These are phyloP conservation scores for Laburnicola sp. DNA, from an alignment of 2,329 filamentous ascomycete genomes.

Conservation along the genomic window DNA sequence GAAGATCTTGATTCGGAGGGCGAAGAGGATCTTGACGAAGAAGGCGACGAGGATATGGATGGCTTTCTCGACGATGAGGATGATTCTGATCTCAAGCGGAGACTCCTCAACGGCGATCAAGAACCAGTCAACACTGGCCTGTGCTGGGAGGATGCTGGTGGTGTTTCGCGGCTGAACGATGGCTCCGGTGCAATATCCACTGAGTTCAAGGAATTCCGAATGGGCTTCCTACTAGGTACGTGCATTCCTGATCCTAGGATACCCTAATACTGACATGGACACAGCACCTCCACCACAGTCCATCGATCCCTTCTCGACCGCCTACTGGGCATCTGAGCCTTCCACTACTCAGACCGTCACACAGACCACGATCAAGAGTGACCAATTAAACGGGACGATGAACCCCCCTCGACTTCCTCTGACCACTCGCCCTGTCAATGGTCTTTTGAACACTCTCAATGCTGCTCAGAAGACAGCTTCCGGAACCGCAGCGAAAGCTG, in stretches of 20 bases:
- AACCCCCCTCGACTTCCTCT: conserved; percentile 49
- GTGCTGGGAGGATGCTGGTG: conserved; percentile 71
- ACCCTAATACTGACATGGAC: conserved; percentile 15
- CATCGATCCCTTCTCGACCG: conserved; percentile 82
- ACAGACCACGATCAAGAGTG: conserved; percentile 19
- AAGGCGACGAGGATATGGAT: conserved; percentile 83
- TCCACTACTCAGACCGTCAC: conserved; percentile 13
- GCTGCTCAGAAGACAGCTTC: conserved; percentile 18
- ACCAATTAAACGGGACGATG: conserved; percentile 33
- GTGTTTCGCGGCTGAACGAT: conserved; percentile 50
- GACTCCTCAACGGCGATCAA: conserved; percentile 66
- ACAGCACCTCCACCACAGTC: conserved; percentile 54
- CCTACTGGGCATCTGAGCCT: conserved; percentile 68
- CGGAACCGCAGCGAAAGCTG: conserved; percentile 32
- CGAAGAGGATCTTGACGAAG: conserved; percentile 68
- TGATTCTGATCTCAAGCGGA: conserved; percentile 58
- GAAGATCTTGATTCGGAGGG: conserved; percentile 68
- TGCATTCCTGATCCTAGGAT: conserved; percentile 10
- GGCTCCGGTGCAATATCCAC: conserved; percentile 51
- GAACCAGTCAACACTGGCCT: conserved; percentile 78
- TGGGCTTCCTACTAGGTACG: conserved; percentile 75
- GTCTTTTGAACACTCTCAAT: conserved; percentile 39
- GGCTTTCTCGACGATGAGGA: conserved; percentile 89
- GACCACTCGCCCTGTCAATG: conserved; percentile 43
- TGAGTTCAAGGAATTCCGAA: conserved; percentile 63